phyloP scores from a whole-genome alignment of 2,329 filamentous ascomycete species.

The Neonectria hederae region DNA sequence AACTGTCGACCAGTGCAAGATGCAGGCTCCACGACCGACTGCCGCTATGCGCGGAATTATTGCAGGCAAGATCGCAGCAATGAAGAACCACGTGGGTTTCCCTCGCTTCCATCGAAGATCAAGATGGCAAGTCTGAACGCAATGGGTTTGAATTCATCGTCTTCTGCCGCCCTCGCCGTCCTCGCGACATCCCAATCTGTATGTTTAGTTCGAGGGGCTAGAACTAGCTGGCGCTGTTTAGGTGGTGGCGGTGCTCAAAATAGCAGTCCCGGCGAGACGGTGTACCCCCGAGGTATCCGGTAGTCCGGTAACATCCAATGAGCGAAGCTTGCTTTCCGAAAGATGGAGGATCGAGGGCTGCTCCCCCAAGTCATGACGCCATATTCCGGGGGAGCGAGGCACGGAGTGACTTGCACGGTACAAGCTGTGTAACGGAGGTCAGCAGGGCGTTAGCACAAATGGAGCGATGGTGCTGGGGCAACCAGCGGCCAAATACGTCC shows the following conservation, averaged over 20 bases:
- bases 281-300: constrained; percentile 10
- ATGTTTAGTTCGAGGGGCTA: constrained; percentile 13
- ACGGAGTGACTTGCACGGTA: constrained; percentile 12
- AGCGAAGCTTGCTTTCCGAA: neutral
- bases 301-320: constrained; percentile 4
- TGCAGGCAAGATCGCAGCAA: neutral
- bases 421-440: constrained; percentile 9
- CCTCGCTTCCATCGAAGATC: neutral
- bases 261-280: constrained; percentile 7
- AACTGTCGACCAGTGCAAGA: neutral
- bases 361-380: constrained; percentile 1
- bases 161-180: neutral
- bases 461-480: constrained; percentile 24
- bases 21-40: neutral
- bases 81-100: neutral
- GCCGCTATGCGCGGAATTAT: constrained; percentile 2
- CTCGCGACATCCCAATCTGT: neutral
- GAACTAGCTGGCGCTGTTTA: constrained; percentile 12
- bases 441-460: constrained; percentile 14
- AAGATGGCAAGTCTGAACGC: neutral
- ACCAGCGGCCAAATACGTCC: constrained; percentile 22
- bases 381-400: constrained; percentile 1
- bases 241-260: constrained; percentile 24
- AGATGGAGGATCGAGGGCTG: neutral
- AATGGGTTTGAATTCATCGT: neutral